These are phyloP conservation scores for Anethum foeniculum DNA, from an alignment of 140 eudicot species.

Conservation along the genomic window DNA sequence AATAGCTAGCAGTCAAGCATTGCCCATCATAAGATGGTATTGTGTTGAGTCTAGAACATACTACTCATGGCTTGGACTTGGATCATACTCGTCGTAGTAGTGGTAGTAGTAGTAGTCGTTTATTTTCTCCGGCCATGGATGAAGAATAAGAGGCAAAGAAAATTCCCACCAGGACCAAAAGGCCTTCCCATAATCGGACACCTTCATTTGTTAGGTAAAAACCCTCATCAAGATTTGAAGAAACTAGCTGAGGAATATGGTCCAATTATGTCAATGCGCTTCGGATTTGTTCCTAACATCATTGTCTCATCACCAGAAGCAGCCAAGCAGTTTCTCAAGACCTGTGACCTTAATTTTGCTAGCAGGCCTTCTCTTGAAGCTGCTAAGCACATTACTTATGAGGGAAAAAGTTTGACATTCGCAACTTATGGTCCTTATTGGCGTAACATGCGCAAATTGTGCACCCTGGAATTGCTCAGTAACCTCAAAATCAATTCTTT, in stretches of 20 bases:
- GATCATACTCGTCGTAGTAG: background rate
- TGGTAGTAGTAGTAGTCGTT: background rate
- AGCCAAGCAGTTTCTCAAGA: constrained; percentile 31
- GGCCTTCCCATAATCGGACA: constrained; percentile 24
- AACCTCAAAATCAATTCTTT: constrained; percentile 24
- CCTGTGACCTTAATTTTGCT: constrained; percentile 31
- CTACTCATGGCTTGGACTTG: background rate
- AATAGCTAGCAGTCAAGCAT: too few relatives aligned
- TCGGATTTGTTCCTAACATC: constrained; percentile 27
- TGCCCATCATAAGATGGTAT: too few relatives aligned
- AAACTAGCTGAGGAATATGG: constrained; percentile 29
- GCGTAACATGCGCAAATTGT: constrained; percentile 31
- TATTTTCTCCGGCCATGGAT: background rate
- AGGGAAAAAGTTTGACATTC: constrained; percentile 17
- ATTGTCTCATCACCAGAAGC: constrained; percentile 33
- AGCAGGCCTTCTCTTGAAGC: constrained; percentile 32
- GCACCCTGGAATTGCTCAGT: constrained; percentile 28
- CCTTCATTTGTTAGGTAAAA: constrained; percentile 35
- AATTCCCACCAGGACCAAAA: constrained; percentile 12
- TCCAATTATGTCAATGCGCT: constrained; percentile 28
- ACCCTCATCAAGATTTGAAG: constrained; percentile 34
- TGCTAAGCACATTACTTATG: constrained; percentile 17
- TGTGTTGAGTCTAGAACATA: background rate
- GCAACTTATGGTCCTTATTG: constrained; percentile 26
- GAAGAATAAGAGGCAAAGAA: background rate